These are phyloP conservation scores for Leptomonas pyrrhocoris DNA, from an alignment of 208 protist genomes.

Conservation along the genomic window DNA sequence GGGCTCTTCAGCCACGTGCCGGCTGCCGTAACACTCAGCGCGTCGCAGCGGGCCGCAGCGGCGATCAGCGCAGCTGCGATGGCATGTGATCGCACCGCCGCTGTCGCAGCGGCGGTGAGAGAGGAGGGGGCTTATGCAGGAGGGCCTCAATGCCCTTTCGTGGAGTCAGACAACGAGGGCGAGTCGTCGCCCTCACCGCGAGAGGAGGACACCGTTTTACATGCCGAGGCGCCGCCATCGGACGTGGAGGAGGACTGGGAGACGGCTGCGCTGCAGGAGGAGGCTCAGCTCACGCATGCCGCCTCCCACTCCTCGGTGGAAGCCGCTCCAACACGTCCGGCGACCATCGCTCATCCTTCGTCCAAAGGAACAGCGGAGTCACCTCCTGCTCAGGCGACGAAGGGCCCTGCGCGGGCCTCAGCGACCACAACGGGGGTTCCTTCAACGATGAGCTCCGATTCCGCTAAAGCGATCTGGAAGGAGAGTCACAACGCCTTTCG, in stretches of 20 bases:
- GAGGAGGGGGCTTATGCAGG: background rate
- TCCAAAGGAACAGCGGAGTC: background rate
- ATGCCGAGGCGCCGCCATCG: background rate
- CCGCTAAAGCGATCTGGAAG: background rate
- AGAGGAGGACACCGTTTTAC: background rate
- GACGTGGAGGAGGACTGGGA: conserved; percentile 29
- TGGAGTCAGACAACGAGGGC: conserved; percentile 8
- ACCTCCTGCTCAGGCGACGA: too few relatives aligned
- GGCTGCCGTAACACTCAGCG: conserved; percentile 13
- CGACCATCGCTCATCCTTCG: too few relatives aligned
- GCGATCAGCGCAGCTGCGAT: conserved; percentile 3
- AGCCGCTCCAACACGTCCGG: background rate
- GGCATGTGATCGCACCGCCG: background rate
- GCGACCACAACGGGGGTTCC: background rate
- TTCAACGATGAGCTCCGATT: background rate
- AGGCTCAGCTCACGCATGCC: conserved; percentile 7
- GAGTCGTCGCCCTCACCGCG: background rate
- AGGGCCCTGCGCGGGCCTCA: background rate
- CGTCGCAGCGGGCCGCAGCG: conserved; percentile 11
- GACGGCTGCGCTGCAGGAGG: conserved; percentile 24
- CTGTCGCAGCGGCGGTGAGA: background rate
- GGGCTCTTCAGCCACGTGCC: conserved; percentile 30
- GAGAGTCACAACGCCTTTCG: background rate
- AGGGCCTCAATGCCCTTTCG: background rate
- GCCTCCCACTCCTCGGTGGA: background rate